Evolutionary conservation across 2,329 filamentous ascomycete genomes (phyloP), one percentile per base, ranked within the genome.

Genomic region (Aspergillus brunneoviolaceus): DNA sequence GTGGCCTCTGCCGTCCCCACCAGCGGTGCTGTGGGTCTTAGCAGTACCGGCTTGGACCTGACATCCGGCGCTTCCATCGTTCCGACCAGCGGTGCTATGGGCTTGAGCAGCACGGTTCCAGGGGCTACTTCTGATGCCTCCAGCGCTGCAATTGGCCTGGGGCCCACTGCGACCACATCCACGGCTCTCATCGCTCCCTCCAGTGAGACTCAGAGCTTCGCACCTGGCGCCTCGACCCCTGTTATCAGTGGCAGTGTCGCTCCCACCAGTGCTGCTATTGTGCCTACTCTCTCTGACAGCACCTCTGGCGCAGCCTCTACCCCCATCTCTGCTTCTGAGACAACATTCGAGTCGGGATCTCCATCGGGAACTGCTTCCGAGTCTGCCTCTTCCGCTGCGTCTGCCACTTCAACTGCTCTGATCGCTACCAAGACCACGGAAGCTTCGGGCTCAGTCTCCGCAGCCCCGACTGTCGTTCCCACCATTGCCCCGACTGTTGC

Each of bases 31-130:
- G 39, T 45, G 39, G n/a, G 39, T 19, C 39, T 45, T 12, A 45
- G 39, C 39, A 58, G 63, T 29, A 48, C 60, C 29, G 60, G 57
- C 27, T 62, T 60, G 21, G 52, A 59, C 21, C 31, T 68, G 21
- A 49, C 60, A 19, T 42, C 57, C 3, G 47, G 60, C 21, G 66
- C 64, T 58, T 65, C 68, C 16, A 63, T 66, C 5, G 16, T 19
- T 19, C 39, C 39, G 14, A 45, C 39, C 14, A 45, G 39, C 39
- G 39, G 5, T 45, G 39, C 39, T 19, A n/a, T 45, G 16, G 16
- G 39, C 39, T 16, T 45, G n/a, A 45, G 39, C n/a, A 45, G 39
- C 39, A 49, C 53, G 42, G 27, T 25, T 16, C 31, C 42, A 23
- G 42, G 42, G 27, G 21, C 27, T 10, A 33, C n/a, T 21, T 55